phyloP scores from a whole-genome alignment of 257 asterid species.

The Nemophila menziesii region DNA sequence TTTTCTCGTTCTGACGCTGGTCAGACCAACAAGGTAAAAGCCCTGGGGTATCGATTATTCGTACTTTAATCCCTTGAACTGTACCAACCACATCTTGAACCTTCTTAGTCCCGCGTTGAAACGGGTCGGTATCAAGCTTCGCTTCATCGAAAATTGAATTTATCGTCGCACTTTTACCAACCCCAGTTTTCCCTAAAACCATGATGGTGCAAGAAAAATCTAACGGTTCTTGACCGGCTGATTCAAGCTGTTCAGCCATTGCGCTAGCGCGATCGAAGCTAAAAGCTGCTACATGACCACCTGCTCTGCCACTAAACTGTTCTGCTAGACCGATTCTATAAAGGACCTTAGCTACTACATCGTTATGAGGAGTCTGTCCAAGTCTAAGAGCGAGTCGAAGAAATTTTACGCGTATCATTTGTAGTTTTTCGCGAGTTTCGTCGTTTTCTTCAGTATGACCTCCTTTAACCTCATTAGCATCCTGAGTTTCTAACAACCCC shows the following conservation, averaged over 20 bases:
- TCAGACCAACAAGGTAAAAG: conserved; percentile 94
- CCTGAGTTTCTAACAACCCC: conserved; percentile 22
- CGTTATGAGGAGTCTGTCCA: conserved; percentile 96
- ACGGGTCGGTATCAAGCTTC: conserved; percentile 82
- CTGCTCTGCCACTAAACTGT: conserved; percentile 87
- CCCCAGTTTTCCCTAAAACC: conserved; percentile 98
- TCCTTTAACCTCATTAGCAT: conserved; percentile 20
- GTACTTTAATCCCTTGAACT: conserved; percentile 90
- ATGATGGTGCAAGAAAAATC: conserved; percentile 94
- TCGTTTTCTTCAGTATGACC: conserved; percentile 66
- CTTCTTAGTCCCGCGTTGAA: conserved; percentile 68
- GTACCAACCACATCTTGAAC: conserved; percentile 97
- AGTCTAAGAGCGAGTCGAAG: conserved; percentile 89
- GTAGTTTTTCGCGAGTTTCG: conserved; percentile 97
- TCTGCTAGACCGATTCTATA: conserved; percentile 94
- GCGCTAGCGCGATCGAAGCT: conserved; percentile 99
- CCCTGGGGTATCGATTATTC: conserved; percentile 94
- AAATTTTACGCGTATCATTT: conserved; percentile 95
- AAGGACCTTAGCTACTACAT: conserved; percentile 93
- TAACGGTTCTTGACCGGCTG: conserved; percentile 83
- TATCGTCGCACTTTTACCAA: conserved; percentile 96
- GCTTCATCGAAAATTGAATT: conserved; percentile 86
- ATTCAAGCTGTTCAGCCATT: conserved; percentile 96
- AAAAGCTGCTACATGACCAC: conserved; percentile 76
- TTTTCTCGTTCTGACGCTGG: conserved; percentile 81